phyloP scores from a whole-genome alignment of 352 stramenopile species.

The Globisporangium cystogenes region DNA sequence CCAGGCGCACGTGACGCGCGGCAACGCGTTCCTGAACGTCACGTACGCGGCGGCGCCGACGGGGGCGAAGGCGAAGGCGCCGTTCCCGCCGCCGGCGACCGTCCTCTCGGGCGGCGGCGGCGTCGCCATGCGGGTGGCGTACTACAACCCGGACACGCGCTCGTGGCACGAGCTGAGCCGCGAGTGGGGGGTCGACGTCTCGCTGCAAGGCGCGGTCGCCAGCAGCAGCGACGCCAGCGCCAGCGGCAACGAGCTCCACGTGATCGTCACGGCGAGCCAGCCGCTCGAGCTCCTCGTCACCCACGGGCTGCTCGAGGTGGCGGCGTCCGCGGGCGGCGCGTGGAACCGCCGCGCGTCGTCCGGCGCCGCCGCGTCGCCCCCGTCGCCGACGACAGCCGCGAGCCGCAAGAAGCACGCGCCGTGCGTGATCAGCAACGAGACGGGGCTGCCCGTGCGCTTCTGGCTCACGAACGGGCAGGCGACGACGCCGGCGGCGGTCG shows the following conservation, averaged over 20 bases:
- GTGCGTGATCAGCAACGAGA: slow-evolving; percentile 78
- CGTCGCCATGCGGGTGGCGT: slow-evolving; percentile 58
- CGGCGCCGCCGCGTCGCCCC: slow-evolving; percentile 11
- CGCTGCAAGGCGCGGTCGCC: slow-evolving; percentile 48
- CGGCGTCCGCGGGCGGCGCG: slow-evolving; percentile 66
- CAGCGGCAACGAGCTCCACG: slow-evolving; percentile 58
- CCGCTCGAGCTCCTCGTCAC: slow-evolving; percentile 72
- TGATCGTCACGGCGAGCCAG: slow-evolving; percentile 67
- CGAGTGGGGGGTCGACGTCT: slow-evolving; percentile 67
- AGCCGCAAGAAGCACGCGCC: slow-evolving; percentile 44
- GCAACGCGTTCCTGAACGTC: slow-evolving; percentile 71
- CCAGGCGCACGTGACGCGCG: slow-evolving; percentile 66
- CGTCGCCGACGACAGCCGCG: slow-evolving; percentile 12
- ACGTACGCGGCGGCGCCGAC: slow-evolving; percentile 31
- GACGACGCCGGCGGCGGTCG: slow-evolving; percentile 26
- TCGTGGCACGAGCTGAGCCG: slow-evolving; percentile 80
- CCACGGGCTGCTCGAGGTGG: slow-evolving; percentile 69
- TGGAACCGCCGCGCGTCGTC: slow-evolving; percentile 40
- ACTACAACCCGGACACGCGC: slow-evolving; percentile 80
- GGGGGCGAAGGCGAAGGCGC: neutral
- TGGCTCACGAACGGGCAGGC: slow-evolving; percentile 56
- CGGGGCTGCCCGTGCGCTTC: slow-evolving; percentile 56
- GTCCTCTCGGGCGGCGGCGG: slow-evolving; percentile 62
- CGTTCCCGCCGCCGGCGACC: slow-evolving; percentile 27
- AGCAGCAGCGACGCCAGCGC: slow-evolving; percentile 9